Conservation (phyloP, 352 stramenopile species). For the Phytophthora meadii region DNA sequence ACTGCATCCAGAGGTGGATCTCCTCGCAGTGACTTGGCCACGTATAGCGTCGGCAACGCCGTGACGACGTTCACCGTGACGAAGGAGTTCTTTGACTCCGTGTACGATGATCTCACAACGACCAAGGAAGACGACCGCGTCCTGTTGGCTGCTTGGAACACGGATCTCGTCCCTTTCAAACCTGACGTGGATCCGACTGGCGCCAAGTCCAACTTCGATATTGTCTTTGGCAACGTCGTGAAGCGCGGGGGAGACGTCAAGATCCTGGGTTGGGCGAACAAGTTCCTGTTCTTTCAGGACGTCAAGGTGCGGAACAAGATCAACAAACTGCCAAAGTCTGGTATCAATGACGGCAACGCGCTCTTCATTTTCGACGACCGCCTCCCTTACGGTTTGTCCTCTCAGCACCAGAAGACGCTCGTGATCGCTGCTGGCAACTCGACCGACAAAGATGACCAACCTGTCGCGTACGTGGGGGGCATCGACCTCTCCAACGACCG, state of each 20-base stretch:
- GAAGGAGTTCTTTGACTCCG: conserved; percentile 51
- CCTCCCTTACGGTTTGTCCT: conserved; percentile 36
- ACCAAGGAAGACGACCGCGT: conserved; percentile 35
- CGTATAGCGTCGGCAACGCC: conserved; percentile 43
- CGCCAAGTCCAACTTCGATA: conserved; percentile 46
- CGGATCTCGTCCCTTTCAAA: conserved; percentile 50
- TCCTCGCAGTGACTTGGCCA: conserved; percentile 41
- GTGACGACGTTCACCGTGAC: conserved; percentile 51
- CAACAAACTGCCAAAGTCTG: conserved; percentile 33
- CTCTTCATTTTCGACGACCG: conserved; percentile 62
- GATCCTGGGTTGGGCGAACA: conserved; percentile 61
- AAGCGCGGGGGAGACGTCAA: conserved; percentile 48
- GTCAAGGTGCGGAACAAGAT: conserved; percentile 45
- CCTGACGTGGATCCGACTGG: conserved; percentile 31
- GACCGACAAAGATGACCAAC: conserved; percentile 11
- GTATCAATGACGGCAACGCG: conserved; percentile 25
- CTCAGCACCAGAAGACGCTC: conserved; percentile 64
- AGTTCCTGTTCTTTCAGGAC: conserved; percentile 50
- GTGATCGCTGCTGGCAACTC: conserved; percentile 24
- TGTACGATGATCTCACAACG: conserved; percentile 47
- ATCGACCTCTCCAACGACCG: conserved; percentile 60
- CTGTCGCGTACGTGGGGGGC: conserved; percentile 55
- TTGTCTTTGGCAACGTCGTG: conserved; percentile 29
- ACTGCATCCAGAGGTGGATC: conserved; percentile 44
- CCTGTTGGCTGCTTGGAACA: conserved; percentile 54